phyloP scores from a whole-genome alignment of 1,284 basidiomycete species.

The Mycena citricolor region DNA sequence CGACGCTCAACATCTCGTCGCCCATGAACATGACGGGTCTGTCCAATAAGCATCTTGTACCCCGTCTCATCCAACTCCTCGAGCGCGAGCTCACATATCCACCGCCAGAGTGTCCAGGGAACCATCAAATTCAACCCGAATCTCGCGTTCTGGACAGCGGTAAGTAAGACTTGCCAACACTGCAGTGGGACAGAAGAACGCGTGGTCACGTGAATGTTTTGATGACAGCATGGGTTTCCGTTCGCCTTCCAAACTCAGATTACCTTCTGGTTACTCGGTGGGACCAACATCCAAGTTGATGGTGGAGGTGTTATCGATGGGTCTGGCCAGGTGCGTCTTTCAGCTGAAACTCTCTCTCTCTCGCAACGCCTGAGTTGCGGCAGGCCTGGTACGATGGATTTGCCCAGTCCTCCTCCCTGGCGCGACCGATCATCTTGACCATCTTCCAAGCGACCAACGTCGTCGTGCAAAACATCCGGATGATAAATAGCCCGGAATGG shows the following conservation, averaged over 20 bases:
- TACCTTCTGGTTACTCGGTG: constrained; percentile 64
- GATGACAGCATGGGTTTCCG: constrained; percentile 48
- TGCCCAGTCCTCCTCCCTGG: constrained; percentile 46
- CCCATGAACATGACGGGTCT: constrained; percentile 55
- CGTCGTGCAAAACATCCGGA: constrained; percentile 50
- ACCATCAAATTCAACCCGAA: constrained; percentile 51
- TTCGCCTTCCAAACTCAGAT: constrained; percentile 58
- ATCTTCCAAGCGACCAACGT: constrained; percentile 58
- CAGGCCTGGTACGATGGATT: constrained; percentile 58
- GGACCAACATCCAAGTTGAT: constrained; percentile 53
- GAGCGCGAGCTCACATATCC: background rate
- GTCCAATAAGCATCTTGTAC: constrained; percentile 50
- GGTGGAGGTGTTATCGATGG: constrained; percentile 64
- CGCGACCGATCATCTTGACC: constrained; percentile 61
- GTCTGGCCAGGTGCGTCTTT: constrained; percentile 46
- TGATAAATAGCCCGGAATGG: constrained; percentile 50
- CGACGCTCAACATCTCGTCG: constrained; percentile 52
- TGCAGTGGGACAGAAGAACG: too few relatives aligned
- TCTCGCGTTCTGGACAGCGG: constrained; percentile 54
- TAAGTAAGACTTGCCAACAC: too few relatives aligned
- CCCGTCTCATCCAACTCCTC: constrained; percentile 23
- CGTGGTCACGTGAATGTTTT: background rate
- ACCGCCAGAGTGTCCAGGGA: constrained; percentile 44
- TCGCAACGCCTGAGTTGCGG: constrained; percentile 2
- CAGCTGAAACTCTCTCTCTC: constrained; percentile 11